Base-by-base conservation (phyloP, 345 rosid genomes). In the Pugionium cornutum region DNA sequence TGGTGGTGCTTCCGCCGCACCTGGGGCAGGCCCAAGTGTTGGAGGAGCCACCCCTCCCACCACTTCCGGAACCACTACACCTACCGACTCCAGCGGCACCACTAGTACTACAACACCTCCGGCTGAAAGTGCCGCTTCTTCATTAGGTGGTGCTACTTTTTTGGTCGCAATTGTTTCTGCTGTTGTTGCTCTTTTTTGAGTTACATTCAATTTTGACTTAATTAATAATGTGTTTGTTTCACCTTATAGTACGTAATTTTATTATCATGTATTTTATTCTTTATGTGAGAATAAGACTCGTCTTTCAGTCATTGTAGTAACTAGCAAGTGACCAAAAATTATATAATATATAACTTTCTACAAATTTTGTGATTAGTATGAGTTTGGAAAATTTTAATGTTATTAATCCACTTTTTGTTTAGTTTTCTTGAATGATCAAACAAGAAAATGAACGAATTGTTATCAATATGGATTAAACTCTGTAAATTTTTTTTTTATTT, bases 111-210 rank as follows among this genome's bases (percentile, higher is more conserved):
- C 62, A 2, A 31, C 56, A 25, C n/a, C 72, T 26, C 7, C 71
- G 7, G 67, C 72, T 29, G 67, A 56, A 65, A 62, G 6, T 67
- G 74, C 42, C 4, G 59, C 64, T 29, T 68, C 74, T 56, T 54
- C 77, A 4, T 46, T 74, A 34, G 48, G 73, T 54, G 47, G 58
- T 53, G 68, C 33, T 9, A 54, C 64, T 11, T 27, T 74, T 48
- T 27, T 74, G 37, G 74, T 47, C 5, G 60, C 64, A 10, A 40
- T 68, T 40, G 69, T 54, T 32, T 74, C 68, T 35, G 77, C 61
- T 29, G 32, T 54, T 67, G 64, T 61, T 53, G 73, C 77, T 61
- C 47, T 74, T 54, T 62, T 74, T 50, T 72, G 48, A 72, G 76
- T 49, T 45, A 47, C 52, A 63, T 37, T 54, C 9, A 18, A 40